phyloP scores from a whole-genome alignment of 768 basidiomycete genomes.

The Leucosporidium scottii region DNA sequence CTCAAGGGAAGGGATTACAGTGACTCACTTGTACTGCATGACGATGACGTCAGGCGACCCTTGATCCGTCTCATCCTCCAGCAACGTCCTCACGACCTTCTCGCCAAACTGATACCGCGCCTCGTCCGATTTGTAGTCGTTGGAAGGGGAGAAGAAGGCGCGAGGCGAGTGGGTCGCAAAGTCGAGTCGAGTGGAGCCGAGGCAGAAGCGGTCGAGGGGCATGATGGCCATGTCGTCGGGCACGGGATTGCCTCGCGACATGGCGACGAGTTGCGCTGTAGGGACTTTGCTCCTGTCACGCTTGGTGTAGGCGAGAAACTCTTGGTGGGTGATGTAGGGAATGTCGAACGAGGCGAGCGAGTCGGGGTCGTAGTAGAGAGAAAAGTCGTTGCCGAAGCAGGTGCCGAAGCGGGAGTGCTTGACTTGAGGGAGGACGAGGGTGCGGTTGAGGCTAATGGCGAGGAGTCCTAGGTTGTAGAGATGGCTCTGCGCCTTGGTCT shows the following conservation, averaged over 20 bases:
- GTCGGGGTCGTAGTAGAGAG: slow-evolving; percentile 48
- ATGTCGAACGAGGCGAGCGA: slow-evolving; percentile 14
- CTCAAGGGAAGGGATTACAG: not conserved
- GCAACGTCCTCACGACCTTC: slow-evolving; percentile 34
- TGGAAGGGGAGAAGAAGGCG: slow-evolving; percentile 32
- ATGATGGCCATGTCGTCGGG: not conserved
- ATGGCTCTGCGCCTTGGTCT: slow-evolving; percentile 53
- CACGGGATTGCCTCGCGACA: not conserved
- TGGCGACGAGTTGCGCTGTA: slow-evolving; percentile 7
- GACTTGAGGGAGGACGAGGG: slow-evolving; percentile 55
- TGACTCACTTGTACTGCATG: slow-evolving; percentile 48
- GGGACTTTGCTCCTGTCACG: not conserved
- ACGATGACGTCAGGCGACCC: slow-evolving; percentile 47
- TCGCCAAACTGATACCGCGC: slow-evolving; percentile 31
- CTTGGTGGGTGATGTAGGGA: slow-evolving; percentile 35
- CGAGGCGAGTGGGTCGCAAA: slow-evolving; percentile 31
- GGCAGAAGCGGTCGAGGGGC: slow-evolving; percentile 23
- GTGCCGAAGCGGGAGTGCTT: slow-evolving; percentile 51
- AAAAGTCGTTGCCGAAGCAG: slow-evolving; percentile 49
- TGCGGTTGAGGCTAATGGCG: slow-evolving; percentile 49
- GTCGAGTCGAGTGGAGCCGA: slow-evolving; percentile 29
- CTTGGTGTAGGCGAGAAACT: slow-evolving; percentile 2
- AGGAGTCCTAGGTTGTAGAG: slow-evolving; percentile 50
- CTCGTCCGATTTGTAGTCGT: slow-evolving; percentile 28
- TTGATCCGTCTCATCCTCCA: slow-evolving; percentile 5